phyloP scores from a whole-genome alignment of 192 early-diverging fungal genomes.

The Paraglomus occultum region DNA sequence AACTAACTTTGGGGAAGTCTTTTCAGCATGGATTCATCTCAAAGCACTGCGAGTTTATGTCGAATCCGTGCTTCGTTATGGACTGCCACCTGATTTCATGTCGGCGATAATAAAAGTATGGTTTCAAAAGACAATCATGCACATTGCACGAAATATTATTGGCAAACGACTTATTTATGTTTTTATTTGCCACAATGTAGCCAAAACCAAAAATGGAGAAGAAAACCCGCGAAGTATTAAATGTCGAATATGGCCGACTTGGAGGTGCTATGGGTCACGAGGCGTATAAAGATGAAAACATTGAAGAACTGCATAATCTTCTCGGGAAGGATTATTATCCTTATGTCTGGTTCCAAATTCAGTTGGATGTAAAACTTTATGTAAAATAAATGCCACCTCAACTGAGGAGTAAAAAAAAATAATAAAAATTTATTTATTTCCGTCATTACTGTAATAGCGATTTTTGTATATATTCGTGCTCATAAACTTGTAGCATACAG shows the following conservation, averaged over 20 bases:
- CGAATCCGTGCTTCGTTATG: conserved; percentile 96
- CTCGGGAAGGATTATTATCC: conserved; percentile 92
- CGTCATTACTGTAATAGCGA: neutral
- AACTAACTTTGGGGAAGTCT: conserved; percentile 94
- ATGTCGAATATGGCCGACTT: conserved; percentile 77
- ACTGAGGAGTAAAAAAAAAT: neutral
- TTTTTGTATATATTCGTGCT: too few species aligned
- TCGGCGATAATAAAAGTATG: conserved; percentile 68
- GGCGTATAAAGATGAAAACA: conserved; percentile 61
- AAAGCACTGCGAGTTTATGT: conserved; percentile 96
- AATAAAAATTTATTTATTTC: conserved; percentile 18
- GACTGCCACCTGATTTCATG: conserved; percentile 93
- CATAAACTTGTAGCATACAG: too few species aligned
- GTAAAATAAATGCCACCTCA: conserved; percentile 17
- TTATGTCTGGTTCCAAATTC: conserved; percentile 78
- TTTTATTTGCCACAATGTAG: conserved; percentile 45
- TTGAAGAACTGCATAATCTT: conserved; percentile 82
- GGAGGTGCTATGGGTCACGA: conserved; percentile 64
- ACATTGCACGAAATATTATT: neutral
- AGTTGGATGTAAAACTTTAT: conserved; percentile 54
- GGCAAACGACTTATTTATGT: neutral
- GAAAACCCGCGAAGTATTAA: conserved; percentile 77
- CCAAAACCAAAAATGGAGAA: conserved; percentile 78
- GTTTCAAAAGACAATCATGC: neutral
- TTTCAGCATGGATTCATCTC: conserved; percentile 90